Percentiles rank a stretch among this genome's conserved stretches.
These are phyloP conservation scores for Fusarium nodosum DNA, from an alignment of 2,329 filamentous ascomycete genomes.

Conservation along the genomic window DNA sequence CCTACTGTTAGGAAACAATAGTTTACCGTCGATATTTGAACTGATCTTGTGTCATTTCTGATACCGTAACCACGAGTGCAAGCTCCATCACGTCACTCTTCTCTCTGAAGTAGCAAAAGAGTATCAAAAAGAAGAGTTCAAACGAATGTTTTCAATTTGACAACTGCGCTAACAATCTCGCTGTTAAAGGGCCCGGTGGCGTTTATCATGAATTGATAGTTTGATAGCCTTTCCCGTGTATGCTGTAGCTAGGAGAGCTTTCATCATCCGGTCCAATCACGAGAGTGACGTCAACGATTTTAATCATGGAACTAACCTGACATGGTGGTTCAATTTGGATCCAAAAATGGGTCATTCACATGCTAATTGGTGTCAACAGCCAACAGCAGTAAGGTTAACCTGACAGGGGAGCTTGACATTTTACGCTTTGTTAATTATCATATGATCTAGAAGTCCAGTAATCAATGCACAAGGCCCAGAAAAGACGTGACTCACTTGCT, in stretches of 20 bases:
- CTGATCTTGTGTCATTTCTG: too few species aligned
- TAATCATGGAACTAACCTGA: not conserved
- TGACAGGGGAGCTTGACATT: not conserved
- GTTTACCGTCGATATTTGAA: too few species aligned
- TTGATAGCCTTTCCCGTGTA: not conserved
- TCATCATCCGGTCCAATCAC: not conserved
- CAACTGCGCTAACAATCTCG: not conserved
- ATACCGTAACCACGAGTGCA: too few species aligned
- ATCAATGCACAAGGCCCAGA: not conserved
- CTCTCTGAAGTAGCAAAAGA: not conserved
- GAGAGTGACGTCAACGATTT: not conserved
- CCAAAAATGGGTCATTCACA: not conserved
- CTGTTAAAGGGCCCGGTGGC: not conserved
- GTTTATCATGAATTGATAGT: not conserved
- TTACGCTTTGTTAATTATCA: not conserved
- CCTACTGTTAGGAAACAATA: too few species aligned
- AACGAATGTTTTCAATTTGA: not conserved
- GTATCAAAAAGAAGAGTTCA: not conserved
- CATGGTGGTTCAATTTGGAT: not conserved
- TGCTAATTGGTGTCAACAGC: not conserved
- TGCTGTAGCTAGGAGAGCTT: not conserved
- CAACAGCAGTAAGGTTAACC: not conserved
- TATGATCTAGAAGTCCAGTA: not conserved
- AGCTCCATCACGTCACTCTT: not conserved
- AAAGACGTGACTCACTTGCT: not conserved